phyloP scores from a whole-genome alignment of 768 basidiomycete species.

The Suillus plorans region DNA sequence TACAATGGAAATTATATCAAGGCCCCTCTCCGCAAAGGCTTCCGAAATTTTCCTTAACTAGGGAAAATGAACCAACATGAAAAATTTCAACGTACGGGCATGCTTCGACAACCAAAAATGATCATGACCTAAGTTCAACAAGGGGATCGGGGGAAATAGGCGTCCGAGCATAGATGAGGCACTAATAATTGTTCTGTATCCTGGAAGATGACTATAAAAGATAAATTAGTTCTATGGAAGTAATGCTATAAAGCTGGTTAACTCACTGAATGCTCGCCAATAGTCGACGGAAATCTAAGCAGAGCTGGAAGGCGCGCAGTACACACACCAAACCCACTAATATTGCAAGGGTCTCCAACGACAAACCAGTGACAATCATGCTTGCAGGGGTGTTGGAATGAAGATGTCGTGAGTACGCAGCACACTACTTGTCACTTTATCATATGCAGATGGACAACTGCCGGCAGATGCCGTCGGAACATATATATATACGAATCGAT shows the following conservation, averaged over 20 bases:
- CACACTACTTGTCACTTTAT: background rate
- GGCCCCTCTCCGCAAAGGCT: slow-evolving; percentile 35
- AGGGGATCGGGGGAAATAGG: slow-evolving; percentile 1
- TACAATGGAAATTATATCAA: slow-evolving; percentile 38
- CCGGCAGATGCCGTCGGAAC: background rate
- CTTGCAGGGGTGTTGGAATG: background rate
- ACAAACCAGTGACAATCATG: slow-evolving; percentile 7
- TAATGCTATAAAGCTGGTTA: background rate
- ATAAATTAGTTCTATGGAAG: too few species aligned
- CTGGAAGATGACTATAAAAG: slow-evolving; percentile 7
- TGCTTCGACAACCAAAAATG: slow-evolving; percentile 8
- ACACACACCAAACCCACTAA: slow-evolving; percentile 5
- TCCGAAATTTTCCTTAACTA: background rate
- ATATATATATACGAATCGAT: background rate
- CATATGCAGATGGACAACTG: too few species aligned
- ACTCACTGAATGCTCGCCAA: slow-evolving; percentile 8
- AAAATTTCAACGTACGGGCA: slow-evolving; percentile 1
- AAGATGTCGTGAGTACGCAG: background rate
- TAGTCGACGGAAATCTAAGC: slow-evolving; percentile 7
- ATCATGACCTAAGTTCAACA: slow-evolving; percentile 9
- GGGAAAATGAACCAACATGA: background rate
- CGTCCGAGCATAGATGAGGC: background rate
- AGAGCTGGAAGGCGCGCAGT: slow-evolving; percentile 4
- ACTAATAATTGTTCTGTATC: slow-evolving; percentile 6
- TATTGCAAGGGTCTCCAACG: slow-evolving; percentile 4